Evolutionary conservation across 257 asterid genomes (phyloP), one percentile per base, ranked within the genome.

Genomic region (Nicotiana tomentosiformis): DNA sequence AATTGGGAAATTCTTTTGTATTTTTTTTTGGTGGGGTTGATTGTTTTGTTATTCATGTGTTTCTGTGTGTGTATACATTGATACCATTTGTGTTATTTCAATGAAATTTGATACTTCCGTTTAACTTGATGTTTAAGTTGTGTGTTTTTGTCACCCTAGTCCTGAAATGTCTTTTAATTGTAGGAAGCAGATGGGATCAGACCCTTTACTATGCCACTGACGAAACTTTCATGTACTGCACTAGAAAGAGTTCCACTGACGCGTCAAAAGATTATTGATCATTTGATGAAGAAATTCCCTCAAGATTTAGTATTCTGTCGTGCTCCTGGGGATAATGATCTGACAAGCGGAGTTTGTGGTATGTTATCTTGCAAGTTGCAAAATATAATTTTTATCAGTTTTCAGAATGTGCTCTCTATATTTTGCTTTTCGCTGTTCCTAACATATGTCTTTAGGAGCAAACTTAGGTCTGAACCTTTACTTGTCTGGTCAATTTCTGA

Each of bases 121-220:
- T 62, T 15, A 23, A 2, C 80, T 72, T 72, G 62, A 26, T 49
- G 80, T 49, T 23, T 60, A n/a, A 66, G 39, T 61, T 87, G 26
- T n/a, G 79, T 83, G 83, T 43, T 83, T n/a, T 51, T 11, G 55
- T 49, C 29, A 79, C 82, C 77, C 46, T 7, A 33, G 79, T 84
- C 70, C 83, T 83, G 53, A 72, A 70, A 10, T 2, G 69, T 33
- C 29, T 72, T 89, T 72, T 81, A 68, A 49, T 72, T 86, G 89
- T 87, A 93, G 98, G 90, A 88, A 91, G 32, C 80, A 82, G 98
- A 94, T 90, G 98, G 99, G 85, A 94, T 96, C 66, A 91, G 98
- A 85, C 98, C 99, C 35, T 93, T 96, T 83, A 93, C 98, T 16
- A 94, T 96, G 99, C 98, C 99, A 74, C 89, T 96, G 77, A 94